Percentiles rank a stretch among this genome's conserved stretches.
Conservation (phyloP, 345 rosid species). For the Bruguiera sexangula region DNA sequence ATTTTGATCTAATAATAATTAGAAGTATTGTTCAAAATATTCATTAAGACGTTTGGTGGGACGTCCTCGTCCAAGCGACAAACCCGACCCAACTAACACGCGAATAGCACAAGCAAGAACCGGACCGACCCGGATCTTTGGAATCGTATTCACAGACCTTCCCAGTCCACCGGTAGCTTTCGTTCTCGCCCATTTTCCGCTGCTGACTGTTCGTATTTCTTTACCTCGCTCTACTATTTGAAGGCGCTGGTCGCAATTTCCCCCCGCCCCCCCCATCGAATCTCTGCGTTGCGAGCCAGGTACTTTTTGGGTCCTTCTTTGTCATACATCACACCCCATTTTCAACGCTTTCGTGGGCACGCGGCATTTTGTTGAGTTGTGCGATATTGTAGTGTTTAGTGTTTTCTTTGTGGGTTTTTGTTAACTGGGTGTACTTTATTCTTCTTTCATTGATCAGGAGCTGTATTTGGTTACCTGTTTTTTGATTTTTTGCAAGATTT, state of each 20-base stretch:
- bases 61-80: neutral
- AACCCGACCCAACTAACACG: neutral
- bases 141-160: neutral
- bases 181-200: slow-evolving; percentile 6
- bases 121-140: neutral
- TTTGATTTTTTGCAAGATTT: neutral
- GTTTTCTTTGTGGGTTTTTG: slow-evolving; percentile 1
- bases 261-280: neutral
- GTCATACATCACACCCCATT: slow-evolving; percentile 16
- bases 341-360: neutral
- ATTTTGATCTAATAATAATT: too few species aligned
- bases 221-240: neutral
- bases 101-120: neutral
- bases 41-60: too few species aligned
- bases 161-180: slow-evolving; percentile 22
- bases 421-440: neutral
- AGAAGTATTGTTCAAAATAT: too few species aligned
- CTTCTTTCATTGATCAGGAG: slow-evolving; percentile 14
- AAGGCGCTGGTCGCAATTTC: slow-evolving; percentile 15
- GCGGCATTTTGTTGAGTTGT: neutral
- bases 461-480: slow-evolving; percentile 9
- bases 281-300: slow-evolving; percentile 21
- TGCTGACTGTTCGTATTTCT: slow-evolving; percentile 12
- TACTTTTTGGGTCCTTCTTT: slow-evolving; percentile 6
- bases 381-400: neutral